Evolutionary conservation across 352 stramenopile species (phyloP), one percentile per base, ranked within the genome.

Genomic region (Thalassiosira exigua): DNA sequence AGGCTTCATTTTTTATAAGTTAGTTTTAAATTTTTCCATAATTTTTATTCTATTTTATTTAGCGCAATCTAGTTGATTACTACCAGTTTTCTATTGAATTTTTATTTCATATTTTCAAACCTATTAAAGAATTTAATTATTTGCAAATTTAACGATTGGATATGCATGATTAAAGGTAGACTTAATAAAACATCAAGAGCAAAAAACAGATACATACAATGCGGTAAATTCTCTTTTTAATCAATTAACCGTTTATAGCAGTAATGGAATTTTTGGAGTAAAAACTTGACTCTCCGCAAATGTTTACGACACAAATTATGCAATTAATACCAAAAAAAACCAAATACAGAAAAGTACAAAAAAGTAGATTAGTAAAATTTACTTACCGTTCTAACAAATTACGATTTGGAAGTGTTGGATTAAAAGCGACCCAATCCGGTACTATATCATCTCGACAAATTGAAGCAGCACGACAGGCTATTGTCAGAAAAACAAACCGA

Each of bases 331-430:
- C n/a, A n/a, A n/a, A n/a, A n/a, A n/a, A n/a, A n/a, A n/a, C n/a
- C n/a, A n/a, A n/a, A n/a, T n/a, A n/a, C n/a, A 62, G 66, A 78
- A 72, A 78, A 74, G 33, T 60, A 44, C 36, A 64, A 78, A 69
- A 74, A 78, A 39, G 53, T 21, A 75, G 27, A 54, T 44, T 75
- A 19, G 19, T 30, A 69, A 66, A 75, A 75, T 29, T 57, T 48
- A 61, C 52, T 14, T 58, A 53, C 33, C 50, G 60, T 44, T 68
- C 60, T 48, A 70, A 30, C 17, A 57, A 42, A 59, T n/a, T 72
- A 26, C 46, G 51, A 32, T 64, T 64, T 53, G 62, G 62, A 26
- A 39, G 5, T 24, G 64, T 72, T 53, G 62, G 62, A 22, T 53
- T 72, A 64, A 72, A 72, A 72, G 62, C 62, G n/a, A 27, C 24